Conservation (phyloP, 371 early-diverging fungal species). For the Massospora cicadina region DNA sequence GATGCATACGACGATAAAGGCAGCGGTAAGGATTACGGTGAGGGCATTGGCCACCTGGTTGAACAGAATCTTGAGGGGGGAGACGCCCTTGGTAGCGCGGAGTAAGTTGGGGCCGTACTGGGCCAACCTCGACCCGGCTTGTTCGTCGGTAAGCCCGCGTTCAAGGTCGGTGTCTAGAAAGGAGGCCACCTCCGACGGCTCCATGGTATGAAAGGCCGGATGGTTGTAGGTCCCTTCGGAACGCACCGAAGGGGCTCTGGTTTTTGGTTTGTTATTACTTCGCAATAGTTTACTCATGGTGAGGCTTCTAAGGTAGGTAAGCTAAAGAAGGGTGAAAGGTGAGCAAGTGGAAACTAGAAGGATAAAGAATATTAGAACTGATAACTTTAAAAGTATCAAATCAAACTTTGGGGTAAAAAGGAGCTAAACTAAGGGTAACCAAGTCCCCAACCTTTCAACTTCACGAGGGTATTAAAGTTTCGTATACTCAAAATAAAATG, state of each 20-base stretch:
- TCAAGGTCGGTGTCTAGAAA: slow-evolving; percentile 30
- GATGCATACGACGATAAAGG: slow-evolving; percentile 33
- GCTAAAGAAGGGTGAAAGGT: too few species aligned
- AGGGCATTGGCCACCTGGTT: slow-evolving; percentile 68
- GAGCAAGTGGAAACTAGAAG: too few species aligned
- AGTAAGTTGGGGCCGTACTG: slow-evolving; percentile 61
- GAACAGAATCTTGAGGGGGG: slow-evolving; percentile 47
- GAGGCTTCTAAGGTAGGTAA: too few species aligned
- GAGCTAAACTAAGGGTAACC: too few species aligned
- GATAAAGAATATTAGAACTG: too few species aligned
- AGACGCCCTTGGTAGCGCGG: slow-evolving; percentile 35
- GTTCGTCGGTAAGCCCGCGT: slow-evolving; percentile 38
- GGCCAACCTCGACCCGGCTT: slow-evolving; percentile 26
- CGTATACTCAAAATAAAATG: too few species aligned
- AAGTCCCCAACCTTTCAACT: too few species aligned
- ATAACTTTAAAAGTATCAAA: too few species aligned
- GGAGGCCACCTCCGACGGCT: slow-evolving; percentile 29
- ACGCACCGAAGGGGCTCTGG: neutral
- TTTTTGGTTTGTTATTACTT: neutral
- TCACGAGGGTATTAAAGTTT: too few species aligned
- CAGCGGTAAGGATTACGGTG: slow-evolving; percentile 60
- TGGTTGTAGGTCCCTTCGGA: neutral
- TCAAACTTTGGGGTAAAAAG: too few species aligned
- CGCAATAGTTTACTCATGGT: too few species aligned
- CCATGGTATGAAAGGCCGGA: slow-evolving; percentile 19